These are phyloP conservation scores for Phaeotremella skinneri DNA, from an alignment of 768 basidiomycete species.

Conservation along the genomic window DNA sequence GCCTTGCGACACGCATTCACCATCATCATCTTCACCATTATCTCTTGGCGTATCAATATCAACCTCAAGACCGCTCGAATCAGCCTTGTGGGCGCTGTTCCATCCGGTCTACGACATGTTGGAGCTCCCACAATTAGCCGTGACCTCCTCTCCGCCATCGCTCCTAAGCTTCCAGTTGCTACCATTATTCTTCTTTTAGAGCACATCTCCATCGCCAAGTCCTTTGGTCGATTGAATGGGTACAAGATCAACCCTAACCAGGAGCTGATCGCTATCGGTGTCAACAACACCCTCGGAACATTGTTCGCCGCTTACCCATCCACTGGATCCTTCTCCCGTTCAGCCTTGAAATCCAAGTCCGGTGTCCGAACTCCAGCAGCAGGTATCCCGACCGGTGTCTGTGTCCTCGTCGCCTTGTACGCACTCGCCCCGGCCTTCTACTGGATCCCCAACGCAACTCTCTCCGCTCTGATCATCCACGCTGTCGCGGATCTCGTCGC, in stretches of 20 bases:
- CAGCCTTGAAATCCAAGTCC: conserved; percentile 90
- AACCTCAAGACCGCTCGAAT: conserved; percentile 69
- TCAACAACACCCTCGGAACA: conserved; percentile 86
- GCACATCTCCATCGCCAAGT: conserved; percentile 94
- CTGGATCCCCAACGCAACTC: conserved; percentile 60
- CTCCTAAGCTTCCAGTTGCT: conserved; percentile 60
- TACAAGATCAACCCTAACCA: conserved; percentile 87
- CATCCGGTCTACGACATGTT: conserved; percentile 64
- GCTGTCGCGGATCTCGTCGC: conserved; percentile 77
- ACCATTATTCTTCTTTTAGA: conserved; percentile 69
- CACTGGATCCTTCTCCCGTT: conserved; percentile 98
- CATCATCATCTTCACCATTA: conserved; percentile 72
- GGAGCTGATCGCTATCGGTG: conserved; percentile 95
- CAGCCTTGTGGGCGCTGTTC: conserved; percentile 77
- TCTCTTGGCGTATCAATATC: conserved; percentile 79
- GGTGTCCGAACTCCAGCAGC: conserved; percentile 95
- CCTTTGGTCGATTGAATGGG: conserved; percentile 89
- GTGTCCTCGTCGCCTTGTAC: conserved; percentile 91
- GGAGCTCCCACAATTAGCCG: conserved; percentile 57
- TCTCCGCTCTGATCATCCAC: conserved; percentile 95
- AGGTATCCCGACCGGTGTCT: conserved; percentile 76
- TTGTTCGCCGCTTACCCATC: conserved; percentile 91
- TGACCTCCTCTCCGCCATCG: conserved; percentile 65
- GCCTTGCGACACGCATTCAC: conserved; percentile 56
- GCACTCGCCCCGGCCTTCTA: conserved; percentile 89